Evolutionary conservation across 768 basidiomycete species (phyloP).

Genomic region (Boletus sp.): DNA sequence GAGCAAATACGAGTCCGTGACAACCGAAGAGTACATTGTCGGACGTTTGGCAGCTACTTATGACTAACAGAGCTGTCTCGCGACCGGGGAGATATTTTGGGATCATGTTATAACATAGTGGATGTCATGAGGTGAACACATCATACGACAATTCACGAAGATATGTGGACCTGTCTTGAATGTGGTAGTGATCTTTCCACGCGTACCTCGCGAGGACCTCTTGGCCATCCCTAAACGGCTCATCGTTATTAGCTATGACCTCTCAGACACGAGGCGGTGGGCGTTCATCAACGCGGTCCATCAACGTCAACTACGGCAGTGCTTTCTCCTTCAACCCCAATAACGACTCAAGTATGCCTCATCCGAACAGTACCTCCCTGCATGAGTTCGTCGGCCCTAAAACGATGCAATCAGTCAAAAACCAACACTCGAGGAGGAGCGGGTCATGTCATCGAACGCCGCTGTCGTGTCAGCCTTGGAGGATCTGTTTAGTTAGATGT

Average conservation of each 20-base stretch:
- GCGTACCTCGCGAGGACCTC: too few species aligned
- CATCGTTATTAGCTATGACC: too few species aligned
- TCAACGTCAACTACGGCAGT: too few species aligned
- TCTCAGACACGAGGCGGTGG: background rate
- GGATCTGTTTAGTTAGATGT: slow-evolving; percentile 19
- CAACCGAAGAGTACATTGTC: slow-evolving; percentile 74
- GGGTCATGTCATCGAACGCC: slow-evolving; percentile 5
- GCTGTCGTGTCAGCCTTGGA: slow-evolving; percentile 14
- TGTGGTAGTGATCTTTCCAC: too few species aligned
- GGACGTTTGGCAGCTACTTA: slow-evolving; percentile 64
- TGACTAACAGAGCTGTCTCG: slow-evolving; percentile 26
- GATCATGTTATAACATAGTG: slow-evolving; percentile 5
- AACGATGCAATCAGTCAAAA: slow-evolving; percentile 14
- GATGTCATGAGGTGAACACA: slow-evolving; percentile 13
- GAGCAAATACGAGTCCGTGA: slow-evolving; percentile 68
- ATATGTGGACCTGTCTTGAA: too few species aligned
- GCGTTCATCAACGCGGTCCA: background rate
- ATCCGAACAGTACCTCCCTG: background rate
- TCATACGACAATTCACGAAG: slow-evolving; percentile 9
- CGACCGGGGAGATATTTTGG: too few species aligned
- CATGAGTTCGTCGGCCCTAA: slow-evolving; percentile 10
- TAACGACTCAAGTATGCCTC: background rate
- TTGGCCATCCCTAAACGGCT: too few species aligned
- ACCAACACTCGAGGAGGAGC: slow-evolving; percentile 14
- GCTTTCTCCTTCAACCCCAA: too few species aligned